A percentile compares a stretch with the other conserved stretches of the same genome.
These are phyloP conservation scores for Saccharomyces paradoxus DNA, from an alignment of 805 yeast genomes.

Conservation along the genomic window DNA sequence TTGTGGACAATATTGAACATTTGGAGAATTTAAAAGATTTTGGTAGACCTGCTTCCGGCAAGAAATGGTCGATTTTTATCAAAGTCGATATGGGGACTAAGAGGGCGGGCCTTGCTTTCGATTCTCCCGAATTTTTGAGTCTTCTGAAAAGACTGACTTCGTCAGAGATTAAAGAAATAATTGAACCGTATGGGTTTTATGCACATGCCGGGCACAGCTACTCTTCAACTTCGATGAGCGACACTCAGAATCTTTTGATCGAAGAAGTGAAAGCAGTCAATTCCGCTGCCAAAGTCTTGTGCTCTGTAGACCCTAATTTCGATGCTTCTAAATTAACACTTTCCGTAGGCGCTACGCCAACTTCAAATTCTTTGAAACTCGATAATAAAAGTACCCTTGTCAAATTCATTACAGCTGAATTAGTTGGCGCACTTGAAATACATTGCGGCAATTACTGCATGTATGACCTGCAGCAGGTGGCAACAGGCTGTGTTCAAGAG, in stretches of 20 bases:
- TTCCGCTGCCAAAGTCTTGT: slow-evolving; percentile 38
- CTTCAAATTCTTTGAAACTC: slow-evolving; percentile 47
- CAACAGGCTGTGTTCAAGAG: slow-evolving; percentile 49
- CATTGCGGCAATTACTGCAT: slow-evolving; percentile 79
- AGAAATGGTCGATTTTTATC: slow-evolving; percentile 53
- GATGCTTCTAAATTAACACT: slow-evolving; percentile 37
- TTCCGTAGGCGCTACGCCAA: slow-evolving; percentile 80
- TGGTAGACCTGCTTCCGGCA: slow-evolving; percentile 15
- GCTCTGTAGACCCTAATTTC: slow-evolving; percentile 19
- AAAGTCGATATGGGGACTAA: slow-evolving; percentile 66
- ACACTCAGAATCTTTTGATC: slow-evolving; percentile 42
- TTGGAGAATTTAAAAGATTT: slow-evolving; percentile 39
- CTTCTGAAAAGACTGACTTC: slow-evolving; percentile 31
- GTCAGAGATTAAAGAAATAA: slow-evolving; percentile 23
- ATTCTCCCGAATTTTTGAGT: slow-evolving; percentile 30
- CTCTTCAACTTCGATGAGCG: slow-evolving; percentile 35
- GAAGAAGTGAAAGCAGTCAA: slow-evolving; percentile 53
- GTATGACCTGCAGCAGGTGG: slow-evolving; percentile 70
- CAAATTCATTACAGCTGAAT: slow-evolving; percentile 10
- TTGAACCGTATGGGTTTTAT: slow-evolving; percentile 58
- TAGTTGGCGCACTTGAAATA: slow-evolving; percentile 46
- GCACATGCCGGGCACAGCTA: slow-evolving; percentile 79
- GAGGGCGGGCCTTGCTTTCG: slow-evolving; percentile 51
- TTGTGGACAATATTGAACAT: slow-evolving; percentile 57
- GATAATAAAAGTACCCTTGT: slow-evolving; percentile 7